These are phyloP conservation scores for Phialemonium atrogriseum DNA, from an alignment of 2,329 filamentous ascomycete species.

Conservation along the genomic window DNA sequence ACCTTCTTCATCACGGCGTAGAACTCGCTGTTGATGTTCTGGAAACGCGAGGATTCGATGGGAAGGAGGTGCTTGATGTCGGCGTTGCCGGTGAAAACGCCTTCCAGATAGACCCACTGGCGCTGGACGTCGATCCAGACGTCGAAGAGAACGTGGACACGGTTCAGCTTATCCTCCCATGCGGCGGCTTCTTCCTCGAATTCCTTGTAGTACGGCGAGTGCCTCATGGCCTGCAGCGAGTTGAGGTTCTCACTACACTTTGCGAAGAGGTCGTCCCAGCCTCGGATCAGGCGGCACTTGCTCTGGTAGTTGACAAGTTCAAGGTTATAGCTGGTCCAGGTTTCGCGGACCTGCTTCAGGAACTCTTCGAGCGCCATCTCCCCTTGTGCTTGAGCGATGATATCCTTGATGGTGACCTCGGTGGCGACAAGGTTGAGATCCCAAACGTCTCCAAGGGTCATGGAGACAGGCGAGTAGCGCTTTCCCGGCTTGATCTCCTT, in stretches of 20 bases:
- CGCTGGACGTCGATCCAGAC: constrained; percentile 99
- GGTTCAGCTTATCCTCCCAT: constrained; percentile 97
- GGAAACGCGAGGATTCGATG: constrained; percentile 92
- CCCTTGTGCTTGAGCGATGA: constrained; percentile 91
- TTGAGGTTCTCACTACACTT: constrained; percentile 98
- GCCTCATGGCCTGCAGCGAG: constrained; percentile 95
- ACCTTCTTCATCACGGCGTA: constrained; percentile 99
- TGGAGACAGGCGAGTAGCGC: constrained; percentile 85
- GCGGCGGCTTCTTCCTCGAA: constrained; percentile 95
- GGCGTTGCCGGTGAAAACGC: constrained; percentile 96
- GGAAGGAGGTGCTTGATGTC: constrained; percentile 98
- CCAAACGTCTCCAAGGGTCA: constrained; percentile 98
- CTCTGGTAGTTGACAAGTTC: constrained; percentile 97
- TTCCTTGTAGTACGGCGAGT: constrained; percentile 98
- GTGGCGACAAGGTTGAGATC: constrained; percentile 85
- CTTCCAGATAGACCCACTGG: constrained; percentile 98
- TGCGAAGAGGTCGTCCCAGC: constrained; percentile 96
- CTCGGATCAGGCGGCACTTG: constrained; percentile 93
- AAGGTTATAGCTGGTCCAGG: constrained; percentile 89
- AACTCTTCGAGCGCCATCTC: constrained; percentile 99
- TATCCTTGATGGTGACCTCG: constrained; percentile 81
- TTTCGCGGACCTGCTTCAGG: constrained; percentile 89
- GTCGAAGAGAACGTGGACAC: constrained; percentile 94
- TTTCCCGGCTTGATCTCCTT: constrained; percentile 89
- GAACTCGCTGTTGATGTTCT: constrained; percentile 99